Base-by-base conservation (phyloP, 345 rosid species). In the Carallia brachiata region DNA sequence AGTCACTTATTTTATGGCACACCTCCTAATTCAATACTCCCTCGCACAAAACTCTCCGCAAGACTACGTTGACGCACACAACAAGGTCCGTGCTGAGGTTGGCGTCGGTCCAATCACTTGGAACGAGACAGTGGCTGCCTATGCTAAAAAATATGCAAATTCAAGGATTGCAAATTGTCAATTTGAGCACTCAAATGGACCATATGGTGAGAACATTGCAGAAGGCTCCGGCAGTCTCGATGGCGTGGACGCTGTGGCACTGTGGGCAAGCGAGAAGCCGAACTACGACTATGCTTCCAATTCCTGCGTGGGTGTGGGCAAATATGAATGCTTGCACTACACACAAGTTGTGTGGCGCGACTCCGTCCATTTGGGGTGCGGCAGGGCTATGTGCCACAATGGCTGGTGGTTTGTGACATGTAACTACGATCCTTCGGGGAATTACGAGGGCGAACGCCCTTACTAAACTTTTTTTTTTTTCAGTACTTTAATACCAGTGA, bases 321-420 rank as follows among this genome's bases (percentile, higher is more conserved):
- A 65, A 2, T 4, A 72, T 2, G 36, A 53, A 19, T 84, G 83
- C 36, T 17, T 61, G n/a, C 87, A 81, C 37, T 83, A 77, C 57
- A 80, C 84, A 37, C 73, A 80, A 5, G 65, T 83, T 12, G 80
- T 83, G 10, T 78, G 86, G 82, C 13, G 65, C 0, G 18, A 73
- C 1, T 73, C 77, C 0, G 12, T 59, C 10, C 32, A 39, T 7
- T 4, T 83, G 0, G 78, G 86, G 2, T 77, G 82, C 13, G 78
- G 61, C 12, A 80, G 62, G 60, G 76, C 75, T 7, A 19, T 36
- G 48, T 83, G 84, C 66, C 39, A 19, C 17, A 75, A 52, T 2
- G 78, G 73, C 0, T 76, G 81, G 50, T 64, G 70, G n/a, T 61
- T 81, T 15, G 44, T 82, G 6, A 17, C 19, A 4, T 82, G 85